These are phyloP conservation scores for Nyctanthes arbortristis DNA, from an alignment of 257 asterid genomes.

Conservation along the genomic window DNA sequence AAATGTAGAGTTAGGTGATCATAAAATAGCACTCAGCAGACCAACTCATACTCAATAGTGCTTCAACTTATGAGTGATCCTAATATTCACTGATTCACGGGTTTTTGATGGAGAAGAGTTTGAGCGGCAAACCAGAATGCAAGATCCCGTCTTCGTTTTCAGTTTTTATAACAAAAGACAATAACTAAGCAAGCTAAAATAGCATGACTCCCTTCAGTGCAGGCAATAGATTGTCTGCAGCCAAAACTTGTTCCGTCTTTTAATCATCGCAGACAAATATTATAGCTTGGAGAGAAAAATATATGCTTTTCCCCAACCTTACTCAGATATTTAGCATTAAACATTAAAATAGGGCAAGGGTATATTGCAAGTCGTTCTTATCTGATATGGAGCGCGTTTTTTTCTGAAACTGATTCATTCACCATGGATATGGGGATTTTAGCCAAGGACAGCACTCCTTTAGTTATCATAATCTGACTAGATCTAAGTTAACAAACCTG, in stretches of 20 bases:
- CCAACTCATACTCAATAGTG: constrained; percentile 3
- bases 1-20: neutral
- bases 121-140: too few species aligned
- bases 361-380: neutral
- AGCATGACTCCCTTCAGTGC: too few species aligned
- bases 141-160: too few species aligned
- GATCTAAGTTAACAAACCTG: constrained; percentile 52
- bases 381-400: neutral
- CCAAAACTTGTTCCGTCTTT: too few species aligned
- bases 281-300: too few species aligned
- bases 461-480: neutral
- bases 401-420: neutral
- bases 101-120: too few species aligned
- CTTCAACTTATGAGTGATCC: neutral
- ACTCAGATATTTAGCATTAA: neutral
- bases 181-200: too few species aligned
- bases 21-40: neutral
- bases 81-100: too few species aligned
- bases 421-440: neutral
- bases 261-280: too few species aligned
- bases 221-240: too few species aligned
- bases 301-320: too few species aligned
- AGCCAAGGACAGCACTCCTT: neutral
- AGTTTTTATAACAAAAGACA: too few species aligned
- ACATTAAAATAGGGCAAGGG: neutral